These are phyloP conservation scores for Aspergillus sp. DNA, from an alignment of 2,329 filamentous ascomycete species.

Conservation along the genomic window DNA sequence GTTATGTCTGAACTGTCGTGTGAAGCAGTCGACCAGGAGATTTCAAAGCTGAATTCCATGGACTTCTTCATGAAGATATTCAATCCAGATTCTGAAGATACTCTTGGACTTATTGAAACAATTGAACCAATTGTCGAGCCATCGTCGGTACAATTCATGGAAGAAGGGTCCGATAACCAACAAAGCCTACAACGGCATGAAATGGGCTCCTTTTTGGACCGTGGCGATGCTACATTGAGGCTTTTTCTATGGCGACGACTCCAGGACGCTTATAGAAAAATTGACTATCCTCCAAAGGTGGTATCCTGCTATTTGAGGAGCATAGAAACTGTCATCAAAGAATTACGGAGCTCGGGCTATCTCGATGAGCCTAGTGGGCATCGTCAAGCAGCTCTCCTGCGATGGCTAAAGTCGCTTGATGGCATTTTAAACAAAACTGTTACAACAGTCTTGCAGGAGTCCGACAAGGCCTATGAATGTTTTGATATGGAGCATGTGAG, in stretches of 20 bases:
- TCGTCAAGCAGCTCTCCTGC: constrained; percentile 70
- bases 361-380: constrained; percentile 58
- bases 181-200: constrained; percentile 62
- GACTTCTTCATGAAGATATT: constrained; percentile 94
- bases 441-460: constrained; percentile 66
- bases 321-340: constrained; percentile 76
- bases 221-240: constrained; percentile 77
- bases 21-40: constrained; percentile 82
- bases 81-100: constrained; percentile 75
- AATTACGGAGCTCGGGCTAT: constrained; percentile 63
- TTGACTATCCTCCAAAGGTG: constrained; percentile 83
- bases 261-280: constrained; percentile 82
- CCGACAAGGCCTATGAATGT: constrained; percentile 70
- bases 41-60: constrained; percentile 90
- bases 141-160: constrained; percentile 32
- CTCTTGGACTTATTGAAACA: constrained; percentile 82
- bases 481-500: constrained; percentile 77
- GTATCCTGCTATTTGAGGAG: constrained; percentile 83
- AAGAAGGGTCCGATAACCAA: constrained; percentile 32
- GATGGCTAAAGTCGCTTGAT: constrained; percentile 76
- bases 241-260: constrained; percentile 88
- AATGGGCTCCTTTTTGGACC: constrained; percentile 80
- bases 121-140: constrained; percentile 89
- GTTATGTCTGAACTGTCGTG: constrained; percentile 85
- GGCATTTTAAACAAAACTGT: constrained; percentile 72